phyloP scores from a whole-genome alignment of 2,329 filamentous ascomycete genomes.

The Trematosphaeria pertusa region DNA sequence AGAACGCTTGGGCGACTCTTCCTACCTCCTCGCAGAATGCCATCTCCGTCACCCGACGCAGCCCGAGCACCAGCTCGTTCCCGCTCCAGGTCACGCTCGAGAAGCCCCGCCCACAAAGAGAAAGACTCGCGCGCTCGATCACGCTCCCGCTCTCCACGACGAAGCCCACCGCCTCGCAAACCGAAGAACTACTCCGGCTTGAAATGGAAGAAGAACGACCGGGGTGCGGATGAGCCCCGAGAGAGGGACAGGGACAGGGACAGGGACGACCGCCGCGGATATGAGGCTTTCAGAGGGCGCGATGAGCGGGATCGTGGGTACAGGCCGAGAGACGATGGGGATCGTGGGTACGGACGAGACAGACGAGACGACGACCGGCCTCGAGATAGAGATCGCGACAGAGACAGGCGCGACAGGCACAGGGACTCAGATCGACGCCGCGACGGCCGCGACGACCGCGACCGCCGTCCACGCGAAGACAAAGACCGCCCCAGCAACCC shows the following conservation, averaged over 20 bases:
- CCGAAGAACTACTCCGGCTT: conserved; percentile 59
- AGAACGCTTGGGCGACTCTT: too few species aligned
- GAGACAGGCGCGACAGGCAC: conserved; percentile 14
- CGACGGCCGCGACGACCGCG: conserved; percentile 14
- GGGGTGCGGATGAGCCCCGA: conserved; percentile 49
- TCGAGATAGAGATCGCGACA: conserved; percentile 15
- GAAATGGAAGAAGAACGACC: conserved; percentile 60
- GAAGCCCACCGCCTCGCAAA: conserved; percentile 30
- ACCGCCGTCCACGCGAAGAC: conserved; percentile 41
- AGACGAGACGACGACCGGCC: conserved; percentile 15
- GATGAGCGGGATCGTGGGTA: conserved; percentile 23
- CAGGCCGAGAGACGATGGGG: conserved; percentile 44
- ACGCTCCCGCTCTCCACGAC: conserved; percentile 38
- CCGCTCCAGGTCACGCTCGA: conserved; percentile 24
- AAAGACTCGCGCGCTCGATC: conserved; percentile 28
- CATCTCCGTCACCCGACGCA: conserved; percentile 21
- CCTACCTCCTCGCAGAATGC: too few species aligned
- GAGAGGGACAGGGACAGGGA: conserved; percentile 46
- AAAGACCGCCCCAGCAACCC: conserved; percentile 42
- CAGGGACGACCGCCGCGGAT: too few species aligned
- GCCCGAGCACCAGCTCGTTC: background rate
- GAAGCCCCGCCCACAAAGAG: conserved; percentile 3
- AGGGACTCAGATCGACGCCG: conserved; percentile 12
- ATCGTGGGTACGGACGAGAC: conserved; percentile 39
- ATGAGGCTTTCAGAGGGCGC: too few species aligned